Evolutionary conservation across 257 asterid species (phyloP).

Genomic region (Solanum piurae): DNA sequence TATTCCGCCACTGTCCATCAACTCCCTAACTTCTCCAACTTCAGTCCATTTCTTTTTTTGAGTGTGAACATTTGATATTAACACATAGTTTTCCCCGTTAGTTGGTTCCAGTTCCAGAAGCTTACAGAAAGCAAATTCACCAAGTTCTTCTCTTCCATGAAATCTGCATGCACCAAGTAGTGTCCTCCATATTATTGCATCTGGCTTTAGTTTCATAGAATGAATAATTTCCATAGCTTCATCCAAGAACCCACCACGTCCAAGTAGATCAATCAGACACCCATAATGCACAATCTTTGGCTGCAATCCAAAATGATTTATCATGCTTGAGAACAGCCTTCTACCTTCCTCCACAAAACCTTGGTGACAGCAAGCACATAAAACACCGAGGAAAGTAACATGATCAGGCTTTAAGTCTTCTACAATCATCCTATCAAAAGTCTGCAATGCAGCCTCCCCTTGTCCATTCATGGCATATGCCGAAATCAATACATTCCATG

Average conservation of each 20-base stretch:
- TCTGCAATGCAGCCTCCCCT: constrained; percentile 15
- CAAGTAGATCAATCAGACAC: constrained; percentile 27
- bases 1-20: constrained; percentile 7
- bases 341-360: constrained; percentile 24
- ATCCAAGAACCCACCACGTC: constrained; percentile 21
- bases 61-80: constrained; percentile 20
- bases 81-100: constrained; percentile 17
- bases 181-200: constrained; percentile 21
- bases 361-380: constrained; percentile 23
- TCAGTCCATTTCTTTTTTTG: constrained; percentile 16
- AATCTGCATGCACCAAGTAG: constrained; percentile 26
- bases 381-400: constrained; percentile 15
- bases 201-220: constrained; percentile 4
- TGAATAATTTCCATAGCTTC: constrained; percentile 14
- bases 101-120: constrained; percentile 17
- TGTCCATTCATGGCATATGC: constrained; percentile 25
- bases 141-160: constrained; percentile 20
- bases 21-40: constrained; percentile 15
- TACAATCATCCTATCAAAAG: constrained; percentile 12
- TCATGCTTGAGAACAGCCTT: constrained; percentile 13
- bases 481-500: constrained; percentile 24
- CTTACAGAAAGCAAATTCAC: constrained; percentile 9
- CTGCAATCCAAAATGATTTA: constrained; percentile 2
- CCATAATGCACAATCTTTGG: constrained; percentile 24
- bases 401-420: constrained; percentile 13